Conservation (phyloP, 495 filamentous ascomycete genomes). For the Polyplosphaeria fusca region DNA sequence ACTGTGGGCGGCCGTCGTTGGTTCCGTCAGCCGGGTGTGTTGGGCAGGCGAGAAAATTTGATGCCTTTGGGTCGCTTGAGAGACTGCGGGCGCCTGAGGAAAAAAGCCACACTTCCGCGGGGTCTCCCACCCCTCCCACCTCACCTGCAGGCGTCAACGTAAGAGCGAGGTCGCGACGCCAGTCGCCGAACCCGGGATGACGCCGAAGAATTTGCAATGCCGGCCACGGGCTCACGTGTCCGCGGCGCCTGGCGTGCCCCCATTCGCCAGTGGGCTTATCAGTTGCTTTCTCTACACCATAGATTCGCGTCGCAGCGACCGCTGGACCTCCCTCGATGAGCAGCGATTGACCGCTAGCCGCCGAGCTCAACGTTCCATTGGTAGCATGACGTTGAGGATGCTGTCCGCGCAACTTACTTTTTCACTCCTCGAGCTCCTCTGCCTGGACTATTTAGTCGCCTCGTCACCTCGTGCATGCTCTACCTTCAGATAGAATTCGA, state of each 20-base stretch:
- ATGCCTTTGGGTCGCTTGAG: neutral
- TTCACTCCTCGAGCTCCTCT: neutral
- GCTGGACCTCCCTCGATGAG: neutral
- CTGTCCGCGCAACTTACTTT: constrained; percentile 20
- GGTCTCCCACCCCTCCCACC: constrained; percentile 2
- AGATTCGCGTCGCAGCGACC: constrained; percentile 25
- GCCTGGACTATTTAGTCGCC: constrained; percentile 14
- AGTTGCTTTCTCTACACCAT: constrained; percentile 20
- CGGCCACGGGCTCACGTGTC: constrained; percentile 18
- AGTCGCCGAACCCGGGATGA: constrained; percentile 20
- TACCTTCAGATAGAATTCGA: no score
- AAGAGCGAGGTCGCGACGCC: constrained; percentile 1
- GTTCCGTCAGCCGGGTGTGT: neutral
- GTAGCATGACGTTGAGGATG: constrained; percentile 6
- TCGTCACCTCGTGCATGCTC: neutral
- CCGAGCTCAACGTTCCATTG: neutral
- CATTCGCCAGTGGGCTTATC: constrained; percentile 28
- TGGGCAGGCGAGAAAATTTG: constrained; percentile 8
- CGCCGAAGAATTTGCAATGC: constrained; percentile 26
- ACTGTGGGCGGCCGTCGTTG: no score
- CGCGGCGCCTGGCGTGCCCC: neutral
- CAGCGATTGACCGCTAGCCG: constrained; percentile 12
- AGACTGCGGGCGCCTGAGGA: neutral
- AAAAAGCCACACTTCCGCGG: constrained; percentile 25
- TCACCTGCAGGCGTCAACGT: constrained; percentile 3